Evolutionary conservation across 2,329 filamentous ascomycete genomes (phyloP), one percentile per base, ranked within the genome.

Genomic region (Leptographium radiaticola): DNA sequence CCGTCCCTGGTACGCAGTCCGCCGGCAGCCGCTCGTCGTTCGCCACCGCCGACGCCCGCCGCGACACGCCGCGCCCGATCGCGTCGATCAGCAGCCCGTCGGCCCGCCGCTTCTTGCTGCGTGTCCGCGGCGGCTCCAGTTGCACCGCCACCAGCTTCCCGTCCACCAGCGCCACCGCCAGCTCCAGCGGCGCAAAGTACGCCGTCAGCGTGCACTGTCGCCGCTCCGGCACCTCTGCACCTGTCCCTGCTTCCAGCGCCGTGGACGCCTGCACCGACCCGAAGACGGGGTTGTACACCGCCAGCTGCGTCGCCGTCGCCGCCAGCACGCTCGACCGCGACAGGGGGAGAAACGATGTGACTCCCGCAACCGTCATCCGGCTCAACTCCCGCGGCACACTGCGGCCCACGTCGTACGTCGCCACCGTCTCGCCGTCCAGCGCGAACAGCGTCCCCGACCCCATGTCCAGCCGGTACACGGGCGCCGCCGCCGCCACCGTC

Each of bases 51-150:
- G 47, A 2, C 8, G n/a, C 38, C 18, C 4, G 20, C n/a, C 34
- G 15, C 13, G 39, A 62, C 6, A 78, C 69, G 3, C 84, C 85
- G 56, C 83, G 83, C 2, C 85, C 84, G 53, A 90, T 79, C 0
- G 86, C 85, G 63, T 90, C 85, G 38, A 87, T 84, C 31, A 90
- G 69, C 9, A 87, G 71, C 10, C 84, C 83, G 51, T 80, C 75
- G 1, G 72, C 70, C 42, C 76, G 76, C 40, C 76, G 72, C 66
- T 79, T 76, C 58, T 73, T 76, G 55, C 72, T 71, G n/a, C 77
- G 72, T 47, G 68, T 70, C 61, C 75, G 75, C 1, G 80, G 80
- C 2, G 77, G 75, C 62, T 84, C 80, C n/a, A 85, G 69, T 61
- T 89, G 85, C 51, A 89, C 73, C 1, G 80, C 84, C 16, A 88